Evolutionary conservation across 108 stramenopile genomes (phyloP).

Genomic region (Nitzschia sp.): DNA sequence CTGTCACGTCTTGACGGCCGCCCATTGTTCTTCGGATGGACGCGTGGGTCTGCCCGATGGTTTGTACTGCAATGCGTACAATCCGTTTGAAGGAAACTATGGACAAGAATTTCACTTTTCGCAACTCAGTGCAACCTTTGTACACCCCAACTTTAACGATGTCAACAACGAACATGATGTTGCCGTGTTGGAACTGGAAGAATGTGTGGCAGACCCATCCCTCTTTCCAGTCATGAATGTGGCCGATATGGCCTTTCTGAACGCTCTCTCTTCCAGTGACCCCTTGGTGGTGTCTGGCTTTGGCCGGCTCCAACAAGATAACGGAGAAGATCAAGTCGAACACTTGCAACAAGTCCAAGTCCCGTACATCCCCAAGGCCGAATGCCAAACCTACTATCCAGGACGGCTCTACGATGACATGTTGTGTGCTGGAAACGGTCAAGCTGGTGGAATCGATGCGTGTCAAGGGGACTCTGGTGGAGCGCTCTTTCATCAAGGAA

Average conservation of each 20-base stretch:
- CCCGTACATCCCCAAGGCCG: slow-evolving; percentile 9
- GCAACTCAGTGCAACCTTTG: neutral
- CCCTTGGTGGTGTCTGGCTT: slow-evolving; percentile 20
- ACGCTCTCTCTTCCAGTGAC: neutral
- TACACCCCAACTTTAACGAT: slow-evolving; percentile 25
- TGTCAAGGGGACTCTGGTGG: slow-evolving; percentile 66
- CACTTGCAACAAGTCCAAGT: slow-evolving; percentile 18
- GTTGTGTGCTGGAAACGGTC: slow-evolving; percentile 41
- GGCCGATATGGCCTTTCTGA: slow-evolving; percentile 17
- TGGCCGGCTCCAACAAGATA: slow-evolving; percentile 11
- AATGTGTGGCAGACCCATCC: slow-evolving; percentile 10
- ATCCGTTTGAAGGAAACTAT: slow-evolving; percentile 21
- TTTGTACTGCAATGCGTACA: slow-evolving; percentile 31
- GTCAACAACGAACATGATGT: slow-evolving; percentile 30
- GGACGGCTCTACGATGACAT: slow-evolving; percentile 29
- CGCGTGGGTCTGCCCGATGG: slow-evolving; percentile 23
- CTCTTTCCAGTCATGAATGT: slow-evolving; percentile 25
- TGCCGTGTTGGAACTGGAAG: slow-evolving; percentile 27
- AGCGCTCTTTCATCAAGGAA: slow-evolving; percentile 25
- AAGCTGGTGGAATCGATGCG: slow-evolving; percentile 37
- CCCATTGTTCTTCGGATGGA: slow-evolving; percentile 34
- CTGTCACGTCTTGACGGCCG: slow-evolving; percentile 52
- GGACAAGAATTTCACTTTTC: slow-evolving; percentile 26
- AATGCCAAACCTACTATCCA: slow-evolving; percentile 3
- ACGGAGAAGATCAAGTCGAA: neutral